A percentile compares a stretch with the other conserved stretches of the same genome.
Evolutionary conservation across 164 flowering plant species (phyloP).

Genomic region (Annona squamosa): DNA sequence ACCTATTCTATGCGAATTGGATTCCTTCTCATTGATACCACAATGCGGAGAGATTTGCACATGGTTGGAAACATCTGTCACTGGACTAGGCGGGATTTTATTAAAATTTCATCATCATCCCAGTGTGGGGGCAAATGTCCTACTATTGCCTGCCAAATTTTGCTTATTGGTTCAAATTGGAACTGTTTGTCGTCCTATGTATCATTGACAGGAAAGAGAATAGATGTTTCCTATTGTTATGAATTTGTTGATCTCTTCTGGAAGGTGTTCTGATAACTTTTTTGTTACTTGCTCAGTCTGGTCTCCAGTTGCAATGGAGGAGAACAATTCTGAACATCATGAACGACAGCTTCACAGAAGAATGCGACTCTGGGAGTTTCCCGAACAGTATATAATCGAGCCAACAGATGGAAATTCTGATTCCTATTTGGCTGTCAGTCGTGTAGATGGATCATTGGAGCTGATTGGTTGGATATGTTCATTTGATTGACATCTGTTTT

Average conservation of each 20-base stretch:
- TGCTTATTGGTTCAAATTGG: neutral
- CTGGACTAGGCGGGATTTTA: neutral
- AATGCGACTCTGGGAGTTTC: conserved; percentile 90
- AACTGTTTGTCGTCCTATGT: neutral
- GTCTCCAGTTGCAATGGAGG: conserved; percentile 50
- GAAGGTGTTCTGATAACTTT: neutral
- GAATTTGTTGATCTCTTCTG: neutral
- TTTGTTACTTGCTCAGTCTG: conserved; percentile 8
- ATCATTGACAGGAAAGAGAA: neutral
- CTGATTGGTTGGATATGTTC: conserved; percentile 47
- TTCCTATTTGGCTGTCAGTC: conserved; percentile 56
- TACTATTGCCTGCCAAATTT: neutral
- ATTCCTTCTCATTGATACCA: neutral
- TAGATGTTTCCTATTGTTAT: neutral
- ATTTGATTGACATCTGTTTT: neutral
- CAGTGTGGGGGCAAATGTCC: neutral
- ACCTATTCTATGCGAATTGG: too few species aligned
- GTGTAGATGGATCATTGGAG: conserved; percentile 70
- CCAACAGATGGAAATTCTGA: conserved; percentile 75
- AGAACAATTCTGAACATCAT: conserved; percentile 34
- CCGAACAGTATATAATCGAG: conserved; percentile 84
- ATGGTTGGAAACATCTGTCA: neutral
- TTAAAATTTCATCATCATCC: neutral
- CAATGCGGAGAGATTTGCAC: neutral
- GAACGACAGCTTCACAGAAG: conserved; percentile 50